Conservation (phyloP, 176 grass and related monocot species). For the barley (Hordeum vulgare) region MorexV3_pseudomolecules_assembly NC_058522.1:230339717-230340216, state of each 20-base stretch:
- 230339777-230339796: too few species aligned
- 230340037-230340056: conserved; percentile 81
- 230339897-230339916: neutral
- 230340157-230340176: conserved; percentile 25
- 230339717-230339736: too few species aligned
- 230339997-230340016: conserved; percentile 4
- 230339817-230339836: too few species aligned
- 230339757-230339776: too few species aligned
- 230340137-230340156: conserved; percentile 92
- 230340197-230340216: neutral
- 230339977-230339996: neutral
- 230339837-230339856: too few species aligned
- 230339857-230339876: too few species aligned
- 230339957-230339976: neutral
- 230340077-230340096: conserved; percentile 77
- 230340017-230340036: conserved; percentile 14
- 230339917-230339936: neutral
- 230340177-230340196: neutral
- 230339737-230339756: too few species aligned
- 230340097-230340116: conserved; percentile 74
- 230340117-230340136: conserved; percentile 87
- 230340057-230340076: conserved; percentile 76
- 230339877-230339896: conserved; percentile 12
- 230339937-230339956: conserved; percentile 17
- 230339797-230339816: too few species aligned